Conservation (phyloP, 2,329 filamentous ascomycete genomes). For the Fusarium caatingaense region DNA sequence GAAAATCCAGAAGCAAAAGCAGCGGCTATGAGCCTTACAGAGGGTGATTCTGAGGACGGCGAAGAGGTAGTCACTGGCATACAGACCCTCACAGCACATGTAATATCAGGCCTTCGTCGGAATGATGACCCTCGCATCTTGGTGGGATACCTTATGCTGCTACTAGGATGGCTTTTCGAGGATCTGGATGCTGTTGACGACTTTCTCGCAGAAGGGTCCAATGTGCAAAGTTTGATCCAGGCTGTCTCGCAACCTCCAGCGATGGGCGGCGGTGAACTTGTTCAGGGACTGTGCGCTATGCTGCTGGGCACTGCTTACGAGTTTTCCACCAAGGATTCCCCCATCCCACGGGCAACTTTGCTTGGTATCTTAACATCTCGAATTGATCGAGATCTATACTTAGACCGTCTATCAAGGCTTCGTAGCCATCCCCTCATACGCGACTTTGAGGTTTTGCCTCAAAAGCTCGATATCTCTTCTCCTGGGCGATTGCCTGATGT, state of each 20-base stretch:
- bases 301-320: slow-evolving; percentile 92
- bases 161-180: slow-evolving; percentile 92
- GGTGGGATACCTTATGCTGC: slow-evolving; percentile 88
- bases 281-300: slow-evolving; percentile 85
- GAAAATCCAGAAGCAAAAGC: slow-evolving; percentile 84
- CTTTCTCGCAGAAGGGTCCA: slow-evolving; percentile 90
- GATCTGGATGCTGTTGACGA: slow-evolving; percentile 92
- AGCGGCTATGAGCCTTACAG: slow-evolving; percentile 82
- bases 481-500: slow-evolving; percentile 75
- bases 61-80: slow-evolving; percentile 97
- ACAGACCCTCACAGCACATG: slow-evolving; percentile 85
- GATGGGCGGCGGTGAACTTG: slow-evolving; percentile 71
- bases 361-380: slow-evolving; percentile 81
- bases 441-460: slow-evolving; percentile 88
- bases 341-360: slow-evolving; percentile 82
- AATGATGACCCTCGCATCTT: slow-evolving; percentile 82
- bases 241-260: slow-evolving; percentile 70
- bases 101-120: slow-evolving; percentile 82
- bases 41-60: slow-evolving; percentile 87
- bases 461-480: slow-evolving; percentile 66
- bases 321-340: slow-evolving; percentile 97
- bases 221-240: slow-evolving; percentile 86
- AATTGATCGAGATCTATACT: slow-evolving; percentile 87
- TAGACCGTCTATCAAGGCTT: slow-evolving; percentile 82
- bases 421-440: slow-evolving; percentile 82